A percentile compares a stretch with the other conserved stretches of the same genome.
phyloP scores from a whole-genome alignment of 805 yeast species.

The Metschnikowia borealis region DNA sequence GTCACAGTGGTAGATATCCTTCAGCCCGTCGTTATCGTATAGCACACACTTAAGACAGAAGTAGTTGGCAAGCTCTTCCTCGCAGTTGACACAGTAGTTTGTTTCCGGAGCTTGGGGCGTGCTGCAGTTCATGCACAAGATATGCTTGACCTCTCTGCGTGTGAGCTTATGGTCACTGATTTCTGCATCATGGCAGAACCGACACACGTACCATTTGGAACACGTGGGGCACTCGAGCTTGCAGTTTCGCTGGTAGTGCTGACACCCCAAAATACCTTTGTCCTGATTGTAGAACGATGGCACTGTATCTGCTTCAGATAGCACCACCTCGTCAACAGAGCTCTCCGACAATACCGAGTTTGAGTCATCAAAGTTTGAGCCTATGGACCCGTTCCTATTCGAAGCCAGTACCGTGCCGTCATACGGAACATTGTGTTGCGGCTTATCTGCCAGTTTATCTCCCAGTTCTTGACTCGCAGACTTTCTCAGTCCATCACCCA shows the following conservation, averaged over 20 bases:
- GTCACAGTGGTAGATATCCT: constrained; percentile 87
- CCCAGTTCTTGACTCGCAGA: background rate
- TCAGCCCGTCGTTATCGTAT: constrained; percentile 74
- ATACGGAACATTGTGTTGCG: background rate
- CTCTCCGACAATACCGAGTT: constrained; percentile 4
- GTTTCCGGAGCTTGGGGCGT: constrained; percentile 70
- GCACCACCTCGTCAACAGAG: constrained; percentile 40
- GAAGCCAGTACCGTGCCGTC: background rate
- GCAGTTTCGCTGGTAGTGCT: constrained; percentile 79
- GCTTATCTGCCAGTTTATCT: too few relatives aligned
- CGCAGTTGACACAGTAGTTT: constrained; percentile 67
- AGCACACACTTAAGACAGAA: constrained; percentile 75
- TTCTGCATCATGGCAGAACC: constrained; percentile 78
- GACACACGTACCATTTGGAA: constrained; percentile 70
- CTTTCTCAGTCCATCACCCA: background rate
- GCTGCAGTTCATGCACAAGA: constrained; percentile 78
- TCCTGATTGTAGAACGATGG: constrained; percentile 47
- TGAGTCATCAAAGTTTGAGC: background rate
- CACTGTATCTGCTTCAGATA: constrained; percentile 44
- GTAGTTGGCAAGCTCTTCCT: constrained; percentile 63
- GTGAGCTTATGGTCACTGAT: constrained; percentile 52
- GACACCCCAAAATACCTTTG: constrained; percentile 62
- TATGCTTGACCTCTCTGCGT: constrained; percentile 57
- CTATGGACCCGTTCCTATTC: too few relatives aligned
- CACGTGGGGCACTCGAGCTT: constrained; percentile 80